Evolutionary conservation across 805 yeast species (phyloP), one percentile per base, ranked within the genome.

Genomic region (Kodamaea hsintzibuensis): DNA sequence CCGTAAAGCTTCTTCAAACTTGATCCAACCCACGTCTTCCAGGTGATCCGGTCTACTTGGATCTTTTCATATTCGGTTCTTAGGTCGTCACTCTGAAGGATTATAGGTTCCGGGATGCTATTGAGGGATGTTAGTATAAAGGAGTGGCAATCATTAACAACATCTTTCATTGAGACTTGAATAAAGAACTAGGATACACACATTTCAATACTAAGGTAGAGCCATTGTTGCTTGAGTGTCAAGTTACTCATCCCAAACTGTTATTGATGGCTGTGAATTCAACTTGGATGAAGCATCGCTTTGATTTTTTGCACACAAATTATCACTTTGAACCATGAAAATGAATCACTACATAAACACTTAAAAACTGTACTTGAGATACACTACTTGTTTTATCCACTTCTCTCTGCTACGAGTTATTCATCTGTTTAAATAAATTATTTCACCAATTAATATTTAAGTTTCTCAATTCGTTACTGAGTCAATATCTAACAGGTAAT

Each of bases 1-100:
- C 65, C 66, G 35, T 62, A 56, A 42, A 55, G 46, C n/a, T 57
- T 57, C 38, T 45, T 53, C 43, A 62, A 40, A 45, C 59, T 50
- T 13, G 58, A 50, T 10, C 52, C 48, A 3, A 62, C 51, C 27
- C 57, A 25, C n/a, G 57, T 57, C 44, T 62, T 61, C 66, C 66
- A 62, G 1, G 63, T 58, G 13, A 62, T 53, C 13, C 44, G 38
- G 38, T 62, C 57, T 3, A 46, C 37, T 19, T 22, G 27, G 35
- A 50, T 22, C 25, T 43, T 40, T 10, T 50, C 52, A 25, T 22
- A 42, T n/a, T 30, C 45, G 6, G 40, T n/a, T 6, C 22, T 27
- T 13, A 47, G 22, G n/a, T 16, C 22, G 13, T 37, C 22, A 39
- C 50, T 47, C 43, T 53, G 54, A 8, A 42, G 47, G 7, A 53